Conservation (phyloP, 805 yeast species). For the Yamadazyma kitorensis region DNA sequence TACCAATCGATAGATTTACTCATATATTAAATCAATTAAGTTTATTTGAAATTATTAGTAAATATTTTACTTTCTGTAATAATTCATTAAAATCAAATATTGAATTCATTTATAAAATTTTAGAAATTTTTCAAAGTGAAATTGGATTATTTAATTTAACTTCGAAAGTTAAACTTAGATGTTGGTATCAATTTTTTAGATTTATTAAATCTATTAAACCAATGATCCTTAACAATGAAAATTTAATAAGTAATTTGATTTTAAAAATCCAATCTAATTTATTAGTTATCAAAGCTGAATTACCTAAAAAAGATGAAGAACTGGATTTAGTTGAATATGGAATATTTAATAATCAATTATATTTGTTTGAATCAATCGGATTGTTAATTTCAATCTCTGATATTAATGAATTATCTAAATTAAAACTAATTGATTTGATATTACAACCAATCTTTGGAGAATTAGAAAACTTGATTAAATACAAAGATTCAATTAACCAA, state of each 20-base stretch:
- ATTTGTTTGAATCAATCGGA: conserved; percentile 85
- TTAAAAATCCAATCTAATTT: conserved; percentile 49
- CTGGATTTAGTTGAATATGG: conserved; percentile 47
- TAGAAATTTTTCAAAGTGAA: conserved; percentile 76
- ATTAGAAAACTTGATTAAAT: conserved; percentile 55
- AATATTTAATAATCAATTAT: conserved; percentile 72
- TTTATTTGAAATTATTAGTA: conserved; percentile 81
- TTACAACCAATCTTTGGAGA: conserved; percentile 73
- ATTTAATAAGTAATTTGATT: conserved; percentile 53
- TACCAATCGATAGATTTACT: conserved; percentile 45
- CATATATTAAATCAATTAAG: conserved; percentile 82
- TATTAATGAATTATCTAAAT: conserved; percentile 28
- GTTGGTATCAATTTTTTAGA: conserved; percentile 88
- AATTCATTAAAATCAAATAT: conserved; percentile 21
- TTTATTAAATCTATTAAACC: conserved; percentile 78
- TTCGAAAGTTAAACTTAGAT: conserved; percentile 73
- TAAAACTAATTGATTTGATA: conserved; percentile 56
- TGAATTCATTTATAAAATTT: conserved; percentile 52
- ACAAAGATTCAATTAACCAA: neutral
- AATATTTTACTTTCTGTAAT: conserved; percentile 64
- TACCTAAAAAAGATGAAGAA: conserved; percentile 55
- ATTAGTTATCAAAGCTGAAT: conserved; percentile 59
- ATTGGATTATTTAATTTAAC: conserved; percentile 76
- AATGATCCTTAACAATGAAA: conserved; percentile 37
- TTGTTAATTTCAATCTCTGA: conserved; percentile 55